Base-by-base conservation (phyloP, 176 grass and related monocot species). In the Triticum monococcum region DNA sequence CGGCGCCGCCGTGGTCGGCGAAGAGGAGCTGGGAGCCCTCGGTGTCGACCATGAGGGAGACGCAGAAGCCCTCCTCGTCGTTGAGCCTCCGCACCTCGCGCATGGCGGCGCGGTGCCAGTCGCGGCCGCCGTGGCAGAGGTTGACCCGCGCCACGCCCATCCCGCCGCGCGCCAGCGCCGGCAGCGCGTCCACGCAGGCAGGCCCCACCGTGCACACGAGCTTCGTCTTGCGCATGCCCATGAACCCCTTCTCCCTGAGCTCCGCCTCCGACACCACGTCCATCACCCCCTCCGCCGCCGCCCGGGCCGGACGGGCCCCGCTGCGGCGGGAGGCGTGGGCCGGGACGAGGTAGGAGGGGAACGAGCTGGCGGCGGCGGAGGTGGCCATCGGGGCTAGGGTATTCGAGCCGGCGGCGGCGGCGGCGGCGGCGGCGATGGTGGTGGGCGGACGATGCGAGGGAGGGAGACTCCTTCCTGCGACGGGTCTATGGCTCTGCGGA, bases 141-240 rank as follows among this genome's bases (percentile, higher is more conserved):
- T 95, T 95, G 78, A 95, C 64, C 72, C 93, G 86, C 37, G 91
- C 88, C 18, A 93, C 91, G 67, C 87, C 79, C 93, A 95, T 92
- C 68, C 93, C 91, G 4, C 93, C 86, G 12, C 87, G 86, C 37
- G 91, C 93, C 24, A 95, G 91, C 78, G 68, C 82, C 81, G 89
- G 88, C 43, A 95, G 80, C 66, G 45, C 77, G 38, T 85, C 86
- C 22, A 90, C 54, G 81, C 88, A 91, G 16, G 88, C 86, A 1
- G 91, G 93, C 0, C 93, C 93, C 68, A 92, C 84, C 74, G 91
- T 95, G 89, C 93, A 95, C 5, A 95, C 84, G 65, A 92, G 72
- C 78, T 95, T 92, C 67, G 89, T 95, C 89, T 90, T 90, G 26
- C 89, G 66, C 81, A 92, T 78, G 48, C 88, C 89, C 89, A 92